Base-by-base conservation (phyloP, 2,329 filamentous ascomycete species). In the Ascochyta pisi region DNA sequence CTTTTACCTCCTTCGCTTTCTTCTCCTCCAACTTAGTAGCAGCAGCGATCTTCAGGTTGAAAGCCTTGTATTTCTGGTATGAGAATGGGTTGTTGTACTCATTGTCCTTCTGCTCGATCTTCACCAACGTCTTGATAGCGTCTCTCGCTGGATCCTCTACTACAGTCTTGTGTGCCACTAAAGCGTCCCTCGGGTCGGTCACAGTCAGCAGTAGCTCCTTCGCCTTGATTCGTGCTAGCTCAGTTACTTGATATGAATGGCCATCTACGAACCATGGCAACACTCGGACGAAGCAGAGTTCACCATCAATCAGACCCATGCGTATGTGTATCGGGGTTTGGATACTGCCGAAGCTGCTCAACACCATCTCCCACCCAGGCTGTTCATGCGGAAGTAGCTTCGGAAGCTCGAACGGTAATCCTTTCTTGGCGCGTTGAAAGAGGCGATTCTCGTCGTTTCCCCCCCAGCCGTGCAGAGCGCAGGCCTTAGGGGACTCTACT, bases 381-480 rank as follows among this genome's bases (percentile, higher is more conserved):
- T 45, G 33, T 19, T 51, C 49, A 38, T 51, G 49, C 7, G 49
- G 49, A 19, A 51, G 33, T 12, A 31, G 10, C 8, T 23, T n/a
- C 16, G 49, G 49, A 7, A 51, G 40, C 19, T 51, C 27, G 23
- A 39, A 51, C 15, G 27, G 9, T 27, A 50, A 15, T 13, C 47
- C 37, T 22, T 50, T 50, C 39, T 37, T 50, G 10, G 47, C 47
- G n/a, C 31, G 39, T 19, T 50, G 47, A 22, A 50, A 50, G n/a
- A 50, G 4, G 3, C 47, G 47, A 8, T 50, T 50, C 31, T 50
- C 47, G 22, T 50, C 27, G n/a, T 33, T 27, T 9, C 6, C 31
- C 10, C 49, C 40, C 49, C 49, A 51, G 15, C 41, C 40, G 22
- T 51, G 40, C 13, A 45, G 15, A 4, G 19, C 33, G 16, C 40